Percentiles rank a stretch among this genome's conserved stretches.
These are phyloP conservation scores for Tricholoma saponaceum DNA, from an alignment of 768 basidiomycete genomes.

Conservation along the genomic window DNA sequence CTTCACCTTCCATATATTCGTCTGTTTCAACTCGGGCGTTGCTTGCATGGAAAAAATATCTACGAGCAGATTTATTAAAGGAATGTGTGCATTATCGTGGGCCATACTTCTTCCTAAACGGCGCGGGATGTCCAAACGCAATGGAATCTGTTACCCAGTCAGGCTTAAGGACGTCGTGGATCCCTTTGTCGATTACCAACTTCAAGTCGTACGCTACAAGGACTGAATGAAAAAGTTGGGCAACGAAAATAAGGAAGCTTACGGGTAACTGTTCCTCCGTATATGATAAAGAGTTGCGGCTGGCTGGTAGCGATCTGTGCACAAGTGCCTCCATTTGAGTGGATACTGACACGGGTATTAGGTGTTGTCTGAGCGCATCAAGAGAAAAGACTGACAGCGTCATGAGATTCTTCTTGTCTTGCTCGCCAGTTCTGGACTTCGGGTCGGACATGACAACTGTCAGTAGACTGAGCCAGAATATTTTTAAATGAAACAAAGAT, in stretches of 20 bases:
- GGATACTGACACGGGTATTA: slow-evolving; percentile 44
- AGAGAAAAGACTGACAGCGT: slow-evolving; percentile 46
- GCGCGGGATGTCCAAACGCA: slow-evolving; percentile 46
- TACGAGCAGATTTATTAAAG: slow-evolving; percentile 20
- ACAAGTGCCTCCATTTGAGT: slow-evolving; percentile 63
- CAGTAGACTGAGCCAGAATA: slow-evolving; percentile 2
- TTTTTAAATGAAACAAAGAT: not conserved
- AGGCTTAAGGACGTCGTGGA: slow-evolving; percentile 72
- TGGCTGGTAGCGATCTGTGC: slow-evolving; percentile 58
- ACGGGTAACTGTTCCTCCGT: slow-evolving; percentile 70
- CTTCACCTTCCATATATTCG: slow-evolving; percentile 46
- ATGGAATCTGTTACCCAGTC: slow-evolving; percentile 82
- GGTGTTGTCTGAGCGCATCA: not conserved
- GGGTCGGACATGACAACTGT: slow-evolving; percentile 78
- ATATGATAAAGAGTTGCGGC: slow-evolving; percentile 53
- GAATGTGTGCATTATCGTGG: not conserved
- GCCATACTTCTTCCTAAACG: slow-evolving; percentile 64
- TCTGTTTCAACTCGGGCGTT: slow-evolving; percentile 40
- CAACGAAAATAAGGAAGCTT: slow-evolving; percentile 22
- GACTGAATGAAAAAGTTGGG: slow-evolving; percentile 20
- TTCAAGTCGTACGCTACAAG: slow-evolving; percentile 62
- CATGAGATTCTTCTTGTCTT: slow-evolving; percentile 66
- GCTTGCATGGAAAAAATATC: slow-evolving; percentile 80
- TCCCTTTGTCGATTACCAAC: slow-evolving; percentile 64
- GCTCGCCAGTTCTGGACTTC: slow-evolving; percentile 58